Evolutionary conservation across 768 basidiomycete genomes (phyloP).

Genomic region (Filobasidium wieringae): DNA sequence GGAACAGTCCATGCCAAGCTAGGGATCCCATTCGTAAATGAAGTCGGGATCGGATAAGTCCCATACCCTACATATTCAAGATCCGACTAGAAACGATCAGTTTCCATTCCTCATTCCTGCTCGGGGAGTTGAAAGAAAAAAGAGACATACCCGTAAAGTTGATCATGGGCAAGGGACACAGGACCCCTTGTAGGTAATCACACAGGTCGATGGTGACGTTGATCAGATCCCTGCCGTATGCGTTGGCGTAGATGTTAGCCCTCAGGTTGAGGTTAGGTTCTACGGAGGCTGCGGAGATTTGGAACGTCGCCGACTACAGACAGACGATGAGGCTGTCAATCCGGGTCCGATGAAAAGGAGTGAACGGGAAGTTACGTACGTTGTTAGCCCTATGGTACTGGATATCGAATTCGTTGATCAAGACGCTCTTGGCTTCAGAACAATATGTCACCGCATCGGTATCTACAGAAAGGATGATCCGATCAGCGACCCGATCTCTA

Average conservation of each 20-base stretch:
- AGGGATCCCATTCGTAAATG: conserved; percentile 53
- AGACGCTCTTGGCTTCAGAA: conserved; percentile 26
- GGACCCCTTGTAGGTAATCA: conserved; percentile 57
- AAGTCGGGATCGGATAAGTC: conserved; percentile 41
- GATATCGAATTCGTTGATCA: conserved; percentile 33
- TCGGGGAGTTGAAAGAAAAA: background rate
- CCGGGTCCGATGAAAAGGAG: background rate
- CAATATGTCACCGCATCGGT: conserved; percentile 35
- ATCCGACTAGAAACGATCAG: too few relatives aligned
- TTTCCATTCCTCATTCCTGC: background rate
- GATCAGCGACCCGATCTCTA: too few relatives aligned
- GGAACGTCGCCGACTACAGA: conserved; percentile 63
- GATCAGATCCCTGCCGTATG: conserved; percentile 72
- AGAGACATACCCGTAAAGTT: conserved; percentile 60
- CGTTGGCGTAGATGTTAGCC: conserved; percentile 68
- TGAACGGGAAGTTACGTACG: conserved; percentile 1
- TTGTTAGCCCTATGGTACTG: conserved; percentile 29
- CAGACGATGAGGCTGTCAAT: background rate
- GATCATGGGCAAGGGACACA: conserved; percentile 70
- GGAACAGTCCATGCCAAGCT: conserved; percentile 73
- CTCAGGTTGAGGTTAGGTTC: conserved; percentile 56
- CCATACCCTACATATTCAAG: conserved; percentile 36
- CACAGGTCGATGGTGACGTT: conserved; percentile 85
- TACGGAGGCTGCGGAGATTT: conserved; percentile 74
- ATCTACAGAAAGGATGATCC: background rate